Base-by-base conservation (phyloP, 1,139 yeast genomes). In the Kodamaea plutei region DNA sequence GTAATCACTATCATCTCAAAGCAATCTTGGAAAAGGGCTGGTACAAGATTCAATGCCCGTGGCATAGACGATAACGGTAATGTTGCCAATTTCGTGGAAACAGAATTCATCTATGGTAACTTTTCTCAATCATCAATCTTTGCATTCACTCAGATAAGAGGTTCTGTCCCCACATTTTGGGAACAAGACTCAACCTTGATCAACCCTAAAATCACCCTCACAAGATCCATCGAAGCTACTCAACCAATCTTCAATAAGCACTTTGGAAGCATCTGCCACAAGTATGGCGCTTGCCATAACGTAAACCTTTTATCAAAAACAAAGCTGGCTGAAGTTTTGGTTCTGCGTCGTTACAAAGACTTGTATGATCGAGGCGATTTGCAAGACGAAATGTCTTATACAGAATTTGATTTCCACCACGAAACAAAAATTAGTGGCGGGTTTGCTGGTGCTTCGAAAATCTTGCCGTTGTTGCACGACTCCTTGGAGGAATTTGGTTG, bases 151-250 rank as follows among this genome's bases (percentile, higher is more conserved):
- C 96, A 89, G 55, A 75, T 91, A 10, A 69, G 99, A 54, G 99
- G 99, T 3, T 84, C 95, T 10, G 91, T 91, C 3, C 98, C 99
- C 0, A 71, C 93, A 1, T 93, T 93, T 52, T 93, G 98, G 98
- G 98, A 93, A 53, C 99, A 93, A 54, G 97, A 89, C 48, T 79
- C 94, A 2, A 81, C 85, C 8, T 59, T 80, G 34, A 82, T 91
- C 11, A 79, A 80, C 44, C 89, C 93, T 12, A 91, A 89, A 53
- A 85, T 91, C 30, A 83, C 84, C 22, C 71, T 93, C 8, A 88
- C 96, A 0, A 69, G 98, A 46, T 84, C 96, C 1, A 59, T 73
- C 16, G 97, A 88, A 43, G 98, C 97, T 1, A 80, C 97, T 0
- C 95, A 87, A 48, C 94, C 96, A 1, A 77, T 91, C 2, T 89